Evolutionary conservation across 1,139 yeast species (phyloP).

Genomic region (Lipomyces yarrowii): DNA sequence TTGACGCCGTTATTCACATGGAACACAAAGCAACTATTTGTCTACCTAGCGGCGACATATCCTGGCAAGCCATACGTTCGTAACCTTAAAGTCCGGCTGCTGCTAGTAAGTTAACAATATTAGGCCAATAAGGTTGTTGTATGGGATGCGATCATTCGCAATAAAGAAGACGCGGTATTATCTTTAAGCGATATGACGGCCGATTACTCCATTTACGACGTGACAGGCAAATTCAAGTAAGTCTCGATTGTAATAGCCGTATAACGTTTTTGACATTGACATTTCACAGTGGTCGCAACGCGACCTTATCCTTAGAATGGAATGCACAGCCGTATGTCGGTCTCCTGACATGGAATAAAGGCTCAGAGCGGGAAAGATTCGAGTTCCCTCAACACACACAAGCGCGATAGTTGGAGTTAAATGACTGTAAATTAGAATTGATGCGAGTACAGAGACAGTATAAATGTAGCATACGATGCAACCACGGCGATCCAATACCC

Average conservation of each 20-base stretch:
- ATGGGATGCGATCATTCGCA: slow-evolving; percentile 83
- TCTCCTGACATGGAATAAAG: slow-evolving; percentile 53
- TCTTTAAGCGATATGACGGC: slow-evolving; percentile 58
- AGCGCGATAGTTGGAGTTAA: background rate
- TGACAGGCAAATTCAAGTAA: slow-evolving; percentile 60
- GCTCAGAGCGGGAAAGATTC: slow-evolving; percentile 22
- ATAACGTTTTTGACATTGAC: background rate
- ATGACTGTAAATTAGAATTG: background rate
- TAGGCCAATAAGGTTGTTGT: slow-evolving; percentile 68
- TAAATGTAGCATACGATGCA: background rate
- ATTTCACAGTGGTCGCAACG: slow-evolving; percentile 54
- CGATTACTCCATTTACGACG: slow-evolving; percentile 88
- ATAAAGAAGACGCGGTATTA: slow-evolving; percentile 60
- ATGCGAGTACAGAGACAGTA: background rate
- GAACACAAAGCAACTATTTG: slow-evolving; percentile 95
- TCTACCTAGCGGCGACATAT: slow-evolving; percentile 86
- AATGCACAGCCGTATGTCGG: slow-evolving; percentile 93
- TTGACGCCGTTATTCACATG: slow-evolving; percentile 82
- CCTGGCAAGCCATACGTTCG: slow-evolving; percentile 55
- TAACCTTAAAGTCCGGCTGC: background rate
- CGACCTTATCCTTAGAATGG: slow-evolving; percentile 78
- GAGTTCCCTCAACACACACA: slow-evolving; percentile 20
- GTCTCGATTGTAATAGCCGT: background rate
- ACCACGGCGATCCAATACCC: background rate
- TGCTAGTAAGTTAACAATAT: background rate